A percentile compares a stretch with the other conserved stretches of the same genome.
phyloP scores from a whole-genome alignment of 1,139 yeast genomes.

The Pneumocystis wakefieldiae region DNA sequence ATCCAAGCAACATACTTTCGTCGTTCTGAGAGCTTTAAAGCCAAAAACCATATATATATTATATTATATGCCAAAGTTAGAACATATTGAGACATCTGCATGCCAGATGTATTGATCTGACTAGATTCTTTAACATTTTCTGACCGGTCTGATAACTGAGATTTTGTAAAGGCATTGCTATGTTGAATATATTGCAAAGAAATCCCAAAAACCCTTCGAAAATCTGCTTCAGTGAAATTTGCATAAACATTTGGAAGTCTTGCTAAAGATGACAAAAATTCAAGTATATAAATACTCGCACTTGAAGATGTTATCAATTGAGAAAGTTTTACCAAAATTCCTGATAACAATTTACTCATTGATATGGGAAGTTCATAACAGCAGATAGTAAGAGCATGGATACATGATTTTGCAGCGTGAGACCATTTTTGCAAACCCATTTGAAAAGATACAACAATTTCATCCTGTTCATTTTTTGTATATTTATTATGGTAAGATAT shows the following conservation, averaged over 20 bases:
- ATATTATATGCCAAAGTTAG: conserved; percentile 52
- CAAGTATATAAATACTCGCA: conserved; percentile 62
- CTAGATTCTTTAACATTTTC: background rate
- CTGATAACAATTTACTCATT: conserved; percentile 50
- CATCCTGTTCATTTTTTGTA: conserved; percentile 51
- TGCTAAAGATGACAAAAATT: conserved; percentile 52
- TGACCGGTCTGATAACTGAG: background rate
- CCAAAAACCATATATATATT: conserved; percentile 59
- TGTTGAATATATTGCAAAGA: conserved; percentile 67
- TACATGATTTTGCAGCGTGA: conserved; percentile 50
- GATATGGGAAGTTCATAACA: conserved; percentile 70
- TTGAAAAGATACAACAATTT: conserved; percentile 47
- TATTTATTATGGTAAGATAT: conserved; percentile 50
- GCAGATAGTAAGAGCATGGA: conserved; percentile 60
- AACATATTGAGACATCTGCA: conserved; percentile 41
- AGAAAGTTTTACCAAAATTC: conserved; percentile 53
- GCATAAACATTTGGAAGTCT: conserved; percentile 54
- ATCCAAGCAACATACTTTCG: conserved; percentile 47
- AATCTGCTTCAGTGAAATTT: conserved; percentile 63
- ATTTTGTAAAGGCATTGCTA: conserved; percentile 33
- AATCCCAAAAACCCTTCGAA: conserved; percentile 66
- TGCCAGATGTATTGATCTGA: background rate
- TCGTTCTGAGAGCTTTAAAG: conserved; percentile 45
- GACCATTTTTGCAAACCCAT: conserved; percentile 63
- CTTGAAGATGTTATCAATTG: conserved; percentile 55